Evolutionary conservation across 2,329 filamentous ascomycete species (phyloP), one percentile per base, ranked within the genome.

Genomic region (Cytospora schulzeri): DNA sequence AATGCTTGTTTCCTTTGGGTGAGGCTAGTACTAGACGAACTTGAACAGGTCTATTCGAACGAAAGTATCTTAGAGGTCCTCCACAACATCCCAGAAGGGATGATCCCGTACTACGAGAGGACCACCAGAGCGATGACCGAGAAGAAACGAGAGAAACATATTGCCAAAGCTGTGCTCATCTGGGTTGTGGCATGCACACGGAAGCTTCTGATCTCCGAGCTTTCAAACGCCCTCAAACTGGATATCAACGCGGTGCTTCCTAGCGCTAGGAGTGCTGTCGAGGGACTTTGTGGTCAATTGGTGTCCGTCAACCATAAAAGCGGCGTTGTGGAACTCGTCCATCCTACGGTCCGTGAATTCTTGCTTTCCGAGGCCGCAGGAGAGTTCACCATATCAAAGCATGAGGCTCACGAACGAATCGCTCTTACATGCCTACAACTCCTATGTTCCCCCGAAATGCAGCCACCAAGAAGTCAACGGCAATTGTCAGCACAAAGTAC

Each of bases 1-100:
- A 67, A 68, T 28, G 73, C 69, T 6, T 75, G 66, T 33, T 77
- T 77, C 55, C 62, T 77, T 0, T 77, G 75, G 75, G 70, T 71
- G 2, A 35, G 58, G 12, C 64, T 77, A 3, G 75, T 76, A 3
- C 9, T 77, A 24, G 69, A 73, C 29, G 70, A 76, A 53, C 67
- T 77, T 1, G 66, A 70, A 31, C 54, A 69, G 5, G 69, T 71
- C 1, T 71, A 71, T 41, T 66, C 68, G 1, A 53, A 68, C 2
- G 68, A 73, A 31, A 71, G 69, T 7, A 71, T 74, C 22, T 26
- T 70, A n/a, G 26, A 70, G 19, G 69, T 75, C 24, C 70, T 78
- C 0, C 64, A 73, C 29, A 64, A 67, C 0, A 71, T 78, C 3
- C 76, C 76, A 2, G 65, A 70, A 55, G 74, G 72, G 12, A 77